phyloP scores from a whole-genome alignment of 495 filamentous ascomycete genomes.

The Xylaria palmicola region DNA sequence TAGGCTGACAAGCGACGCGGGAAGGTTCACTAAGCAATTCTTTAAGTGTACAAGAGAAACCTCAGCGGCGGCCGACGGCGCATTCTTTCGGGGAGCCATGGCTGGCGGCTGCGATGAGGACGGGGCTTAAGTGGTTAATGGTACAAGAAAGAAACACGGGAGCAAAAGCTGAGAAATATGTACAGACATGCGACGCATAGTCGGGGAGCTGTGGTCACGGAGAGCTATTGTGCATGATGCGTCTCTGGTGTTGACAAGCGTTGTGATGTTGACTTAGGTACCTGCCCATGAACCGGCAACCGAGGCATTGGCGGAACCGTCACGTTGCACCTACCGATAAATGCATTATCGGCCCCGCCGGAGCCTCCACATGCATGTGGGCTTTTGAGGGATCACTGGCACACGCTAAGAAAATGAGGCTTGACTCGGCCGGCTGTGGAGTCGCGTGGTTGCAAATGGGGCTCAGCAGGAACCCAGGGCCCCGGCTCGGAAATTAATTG shows the following conservation, averaged over 20 bases:
- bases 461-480: too few relatives aligned
- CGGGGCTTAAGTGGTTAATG: background rate
- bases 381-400: too few relatives aligned
- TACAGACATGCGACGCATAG: conserved; percentile 2
- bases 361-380: too few relatives aligned
- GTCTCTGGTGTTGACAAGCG: background rate
- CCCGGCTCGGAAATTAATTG: too few relatives aligned
- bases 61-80: conserved; percentile 67
- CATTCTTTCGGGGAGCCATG: conserved; percentile 66
- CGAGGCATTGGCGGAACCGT: conserved; percentile 24
- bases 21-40: conserved; percentile 92
- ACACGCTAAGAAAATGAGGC: background rate
- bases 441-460: too few relatives aligned
- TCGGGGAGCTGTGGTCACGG: background rate
- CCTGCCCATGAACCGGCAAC: conserved; percentile 22
- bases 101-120: conserved; percentile 19
- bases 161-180: background rate
- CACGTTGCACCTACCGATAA: background rate
- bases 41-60: conserved; percentile 80
- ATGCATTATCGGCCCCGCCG: too few relatives aligned
- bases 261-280: background rate
- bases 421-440: background rate
- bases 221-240: background rate
- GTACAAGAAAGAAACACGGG: background rate
- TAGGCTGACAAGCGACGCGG: conserved; percentile 75